These are phyloP conservation scores for Aspergillus baeticus DNA, from an alignment of 495 filamentous ascomycete genomes.

Conservation along the genomic window DNA sequence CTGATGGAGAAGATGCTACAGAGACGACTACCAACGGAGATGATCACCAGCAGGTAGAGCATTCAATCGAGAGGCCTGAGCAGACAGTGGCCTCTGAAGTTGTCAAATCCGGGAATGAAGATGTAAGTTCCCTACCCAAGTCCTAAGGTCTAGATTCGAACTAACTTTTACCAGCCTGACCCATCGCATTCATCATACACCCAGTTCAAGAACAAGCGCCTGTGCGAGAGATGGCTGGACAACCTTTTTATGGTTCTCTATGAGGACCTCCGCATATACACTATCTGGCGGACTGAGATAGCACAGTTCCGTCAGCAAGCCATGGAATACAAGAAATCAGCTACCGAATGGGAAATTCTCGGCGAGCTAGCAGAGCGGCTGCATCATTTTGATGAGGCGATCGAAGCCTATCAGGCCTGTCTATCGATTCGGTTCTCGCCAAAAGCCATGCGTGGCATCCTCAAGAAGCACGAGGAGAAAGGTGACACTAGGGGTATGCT, in stretches of 20 bases:
- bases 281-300: constrained; percentile 98
- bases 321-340: constrained; percentile 89
- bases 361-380: constrained; percentile 89
- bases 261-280: constrained; percentile 96
- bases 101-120: constrained; percentile 75
- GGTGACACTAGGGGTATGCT: constrained; percentile 74
- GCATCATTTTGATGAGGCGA: constrained; percentile 83
- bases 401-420: constrained; percentile 88
- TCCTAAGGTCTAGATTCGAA: neutral
- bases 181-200: constrained; percentile 53
- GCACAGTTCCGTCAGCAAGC: constrained; percentile 86
- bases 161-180: constrained; percentile 37
- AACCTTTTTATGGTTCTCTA: constrained; percentile 99
- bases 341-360: constrained; percentile 97
- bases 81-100: constrained; percentile 80
- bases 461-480: constrained; percentile 72
- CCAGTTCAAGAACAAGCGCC: constrained; percentile 88
- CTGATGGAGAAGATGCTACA: constrained; percentile 27
- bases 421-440: constrained; percentile 81
- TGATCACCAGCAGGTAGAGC: constrained; percentile 35
- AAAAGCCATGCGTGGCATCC: constrained; percentile 80
- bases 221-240: constrained; percentile 97
- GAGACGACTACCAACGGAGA: constrained; percentile 32
- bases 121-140: constrained; percentile 51
- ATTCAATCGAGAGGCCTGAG: constrained; percentile 72